phyloP scores from a whole-genome alignment of 2,329 filamentous ascomycete species.

The Calonectria naviculata region DNA sequence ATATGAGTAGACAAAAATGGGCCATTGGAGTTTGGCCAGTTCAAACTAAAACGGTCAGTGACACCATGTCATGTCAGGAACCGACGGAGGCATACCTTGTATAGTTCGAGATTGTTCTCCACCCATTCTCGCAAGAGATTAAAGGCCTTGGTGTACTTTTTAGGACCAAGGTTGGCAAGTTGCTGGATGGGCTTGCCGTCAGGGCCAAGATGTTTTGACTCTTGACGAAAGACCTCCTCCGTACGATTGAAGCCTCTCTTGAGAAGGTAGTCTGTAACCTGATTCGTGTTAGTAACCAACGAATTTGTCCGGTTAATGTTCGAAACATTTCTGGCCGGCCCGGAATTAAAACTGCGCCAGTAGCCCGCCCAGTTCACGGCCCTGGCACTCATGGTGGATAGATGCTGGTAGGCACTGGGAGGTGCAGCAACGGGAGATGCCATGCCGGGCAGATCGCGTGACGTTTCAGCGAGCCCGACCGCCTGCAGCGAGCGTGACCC shows the following conservation, averaged over 20 bases:
- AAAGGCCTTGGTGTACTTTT: slow-evolving; percentile 83
- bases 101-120: slow-evolving; percentile 91
- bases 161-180: slow-evolving; percentile 77
- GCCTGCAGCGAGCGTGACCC: not conserved
- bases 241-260: slow-evolving; percentile 96
- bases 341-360: not conserved
- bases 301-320: not conserved
- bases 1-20: slow-evolving; percentile 93
- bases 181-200: slow-evolving; percentile 81
- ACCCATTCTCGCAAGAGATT: slow-evolving; percentile 83
- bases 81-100: slow-evolving; percentile 72
- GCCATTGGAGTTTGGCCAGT: slow-evolving; percentile 89
- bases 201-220: slow-evolving; percentile 85
- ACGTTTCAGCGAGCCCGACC: not conserved
- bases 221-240: slow-evolving; percentile 90
- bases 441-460: not conserved
- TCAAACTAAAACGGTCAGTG: slow-evolving; percentile 73
- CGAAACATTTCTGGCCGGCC: not conserved
- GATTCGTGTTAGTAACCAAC: slow-evolving; percentile 22
- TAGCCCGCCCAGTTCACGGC: not conserved
- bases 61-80: slow-evolving; percentile 9
- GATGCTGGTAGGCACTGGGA: not conserved
- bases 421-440: not conserved
- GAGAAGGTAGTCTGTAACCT: slow-evolving; percentile 92
- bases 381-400: not conserved